Conservation (phyloP, 257 asterid species). For the Solanum chilense region DNA sequence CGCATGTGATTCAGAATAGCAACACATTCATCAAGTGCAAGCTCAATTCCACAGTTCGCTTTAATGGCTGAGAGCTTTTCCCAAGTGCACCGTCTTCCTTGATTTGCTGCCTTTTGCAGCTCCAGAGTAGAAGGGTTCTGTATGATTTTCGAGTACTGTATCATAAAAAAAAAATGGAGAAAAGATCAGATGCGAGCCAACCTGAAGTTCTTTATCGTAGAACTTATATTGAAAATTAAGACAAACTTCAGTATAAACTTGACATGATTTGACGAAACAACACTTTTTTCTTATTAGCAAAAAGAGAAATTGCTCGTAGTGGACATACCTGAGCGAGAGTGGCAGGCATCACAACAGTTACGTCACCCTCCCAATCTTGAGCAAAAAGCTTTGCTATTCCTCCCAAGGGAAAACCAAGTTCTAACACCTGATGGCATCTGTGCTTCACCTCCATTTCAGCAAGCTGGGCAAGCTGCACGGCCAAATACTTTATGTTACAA, state of each 20-base stretch:
- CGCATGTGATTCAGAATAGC: slow-evolving; percentile 77
- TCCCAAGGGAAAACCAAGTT: slow-evolving; percentile 75
- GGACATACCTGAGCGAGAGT: slow-evolving; percentile 65
- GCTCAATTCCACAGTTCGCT: slow-evolving; percentile 78
- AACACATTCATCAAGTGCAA: slow-evolving; percentile 68
- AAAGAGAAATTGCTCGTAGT: not conserved
- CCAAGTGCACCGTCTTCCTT: slow-evolving; percentile 80
- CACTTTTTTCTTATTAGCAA: not conserved
- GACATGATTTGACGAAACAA: not conserved
- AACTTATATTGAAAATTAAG: not conserved
- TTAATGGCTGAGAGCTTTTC: slow-evolving; percentile 76
- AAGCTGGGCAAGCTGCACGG: slow-evolving; percentile 58
- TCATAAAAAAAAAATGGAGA: not conserved
- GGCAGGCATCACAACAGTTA: slow-evolving; percentile 78
- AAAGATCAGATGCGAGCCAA: not conserved
- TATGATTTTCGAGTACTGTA: slow-evolving; percentile 62
- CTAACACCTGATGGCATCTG: slow-evolving; percentile 67
- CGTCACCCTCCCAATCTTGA: slow-evolving; percentile 89
- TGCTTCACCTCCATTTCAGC: slow-evolving; percentile 80
- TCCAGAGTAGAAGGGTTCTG: slow-evolving; percentile 68
- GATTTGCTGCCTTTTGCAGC: slow-evolving; percentile 73
- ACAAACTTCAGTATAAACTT: not conserved
- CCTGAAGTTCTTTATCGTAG: not conserved
- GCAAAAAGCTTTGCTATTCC: slow-evolving; percentile 70
- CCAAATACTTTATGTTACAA: not conserved